Conservation (phyloP, 345 rosid species). For the Rhizophora apiculata region DNA sequence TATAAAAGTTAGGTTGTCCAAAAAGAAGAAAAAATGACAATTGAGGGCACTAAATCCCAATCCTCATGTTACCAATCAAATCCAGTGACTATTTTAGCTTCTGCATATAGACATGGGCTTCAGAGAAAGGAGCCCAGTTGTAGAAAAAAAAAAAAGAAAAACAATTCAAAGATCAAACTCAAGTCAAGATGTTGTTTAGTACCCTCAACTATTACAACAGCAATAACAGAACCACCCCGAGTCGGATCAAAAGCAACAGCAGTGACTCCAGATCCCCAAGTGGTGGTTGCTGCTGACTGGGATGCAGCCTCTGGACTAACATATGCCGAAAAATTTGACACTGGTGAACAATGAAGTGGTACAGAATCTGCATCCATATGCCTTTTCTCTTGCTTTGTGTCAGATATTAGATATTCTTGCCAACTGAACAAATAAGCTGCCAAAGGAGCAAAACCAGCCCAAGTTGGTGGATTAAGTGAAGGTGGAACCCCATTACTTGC, state of each 20-base stretch:
- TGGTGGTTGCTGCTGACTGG: slow-evolving; percentile 95
- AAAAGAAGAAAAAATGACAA: too few species aligned
- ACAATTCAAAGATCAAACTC: not conserved
- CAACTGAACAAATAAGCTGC: slow-evolving; percentile 93
- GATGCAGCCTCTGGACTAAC: slow-evolving; percentile 99
- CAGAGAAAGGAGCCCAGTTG: too few species aligned
- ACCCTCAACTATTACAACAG: slow-evolving; percentile 99
- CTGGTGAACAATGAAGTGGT: slow-evolving; percentile 91
- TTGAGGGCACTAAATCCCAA: too few species aligned
- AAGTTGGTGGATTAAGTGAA: slow-evolving; percentile 76
- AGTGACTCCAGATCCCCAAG: slow-evolving; percentile 99
- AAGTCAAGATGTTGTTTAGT: slow-evolving; percentile 12
- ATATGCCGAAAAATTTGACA: slow-evolving; percentile 97
- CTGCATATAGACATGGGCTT: too few species aligned
- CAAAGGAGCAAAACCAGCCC: slow-evolving; percentile 98
- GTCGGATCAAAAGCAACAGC: slow-evolving; percentile 99
- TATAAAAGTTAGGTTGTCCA: not conserved
- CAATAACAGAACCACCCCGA: slow-evolving; percentile 94
- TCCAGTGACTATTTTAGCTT: too few species aligned
- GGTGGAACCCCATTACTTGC: slow-evolving; percentile 71
- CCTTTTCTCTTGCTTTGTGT: slow-evolving; percentile 71
- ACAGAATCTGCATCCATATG: slow-evolving; percentile 62
- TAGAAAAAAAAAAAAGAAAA: not conserved
- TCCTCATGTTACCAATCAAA: too few species aligned
- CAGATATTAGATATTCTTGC: slow-evolving; percentile 91